Evolutionary conservation across 2,329 filamentous ascomycete genomes (phyloP), one percentile per base, ranked within the genome.

Genomic region (Apiospora sp.): DNA sequence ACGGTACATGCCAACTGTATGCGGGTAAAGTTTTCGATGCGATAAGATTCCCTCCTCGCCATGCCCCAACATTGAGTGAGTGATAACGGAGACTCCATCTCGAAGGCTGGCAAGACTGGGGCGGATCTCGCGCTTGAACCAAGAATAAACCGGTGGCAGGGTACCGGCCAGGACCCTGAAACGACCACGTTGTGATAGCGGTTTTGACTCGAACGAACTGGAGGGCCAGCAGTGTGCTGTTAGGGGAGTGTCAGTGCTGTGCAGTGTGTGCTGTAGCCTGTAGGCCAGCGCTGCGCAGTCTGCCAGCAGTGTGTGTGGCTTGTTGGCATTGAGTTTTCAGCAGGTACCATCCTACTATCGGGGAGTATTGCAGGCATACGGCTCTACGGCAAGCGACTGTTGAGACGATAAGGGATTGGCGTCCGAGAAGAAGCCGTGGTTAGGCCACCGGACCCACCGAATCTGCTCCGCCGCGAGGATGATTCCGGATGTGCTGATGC

Each of bases 341-440:
- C 44, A 37, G 44, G 61, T 12, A 22, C 37, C 34, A 41, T 30
- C 19, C 22, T 2, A 3, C 34, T n/a, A 41, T 24, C 58, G n/a
- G 34, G 48, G 27, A 37, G 16, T 10, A 37, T 22, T 34, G 19
- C 54, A 61, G 54, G 54, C 54, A 37, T 61, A 24, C 58, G 58
- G 58, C 58, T 64, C 34, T 24, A 41, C 58, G 58, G 58, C 58
- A 64, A 64, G 58, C 34, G 16, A 37, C 7, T 49, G 44, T n/a
- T 49, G 68, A 41, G 68, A 58, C 46, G 48, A 70, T 43, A 54
- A 51, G 48, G 48, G 54, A 44, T 43, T 67, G 44, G 67, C 41
- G 48, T 48, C 72, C 72, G 72, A 73, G 49, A 73, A 73, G 71
- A 71, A 73, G 72, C 72, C 72, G 72, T 73, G 68, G 69, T 68